A percentile compares a stretch with the other conserved stretches of the same genome.
phyloP scores from a whole-genome alignment of 306 rosid genomes.

The Casuarina cunninghamiana region DNA sequence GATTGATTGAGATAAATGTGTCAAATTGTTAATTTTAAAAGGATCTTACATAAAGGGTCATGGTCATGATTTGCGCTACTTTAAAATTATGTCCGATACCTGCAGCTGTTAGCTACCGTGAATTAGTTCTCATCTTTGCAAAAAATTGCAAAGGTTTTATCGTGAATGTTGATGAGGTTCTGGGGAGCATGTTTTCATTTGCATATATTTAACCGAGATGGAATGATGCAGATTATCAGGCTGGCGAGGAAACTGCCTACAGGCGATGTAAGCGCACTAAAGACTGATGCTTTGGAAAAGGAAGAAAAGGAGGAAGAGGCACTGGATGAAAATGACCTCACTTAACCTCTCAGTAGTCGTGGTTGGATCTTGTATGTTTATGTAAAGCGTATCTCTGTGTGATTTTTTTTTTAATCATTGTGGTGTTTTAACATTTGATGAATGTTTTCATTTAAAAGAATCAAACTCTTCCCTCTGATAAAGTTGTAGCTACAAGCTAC shows the following conservation, averaged over 20 bases:
- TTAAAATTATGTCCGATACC: too few relatives aligned
- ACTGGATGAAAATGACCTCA: conserved; percentile 89
- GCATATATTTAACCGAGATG: conserved; percentile 16
- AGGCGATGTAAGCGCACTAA: conserved; percentile 70
- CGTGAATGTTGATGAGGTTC: background rate
- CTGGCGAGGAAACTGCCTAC: conserved; percentile 91
- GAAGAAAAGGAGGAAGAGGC: conserved; percentile 55
- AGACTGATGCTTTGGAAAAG: conserved; percentile 38
- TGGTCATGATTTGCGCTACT: too few relatives aligned
- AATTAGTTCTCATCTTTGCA: too few relatives aligned
- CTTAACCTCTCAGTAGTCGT: conserved; percentile 28
- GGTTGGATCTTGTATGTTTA: background rate
- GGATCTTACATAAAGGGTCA: too few relatives aligned
- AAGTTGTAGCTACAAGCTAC: too few relatives aligned
- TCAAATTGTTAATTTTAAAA: too few relatives aligned
- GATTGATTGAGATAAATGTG: too few relatives aligned
- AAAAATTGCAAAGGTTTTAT: background rate
- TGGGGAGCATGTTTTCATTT: background rate
- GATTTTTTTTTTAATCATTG: background rate
- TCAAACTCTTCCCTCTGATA: too few relatives aligned
- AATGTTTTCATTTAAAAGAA: too few relatives aligned
- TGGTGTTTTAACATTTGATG: background rate
- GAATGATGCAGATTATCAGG: conserved; percentile 66
- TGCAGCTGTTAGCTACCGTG: too few relatives aligned
- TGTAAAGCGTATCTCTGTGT: background rate